A percentile compares a stretch with the other conserved stretches of the same genome.
Evolutionary conservation across 2,329 filamentous ascomycete species (phyloP).

Genomic region (Grosmannia huntii): DNA sequence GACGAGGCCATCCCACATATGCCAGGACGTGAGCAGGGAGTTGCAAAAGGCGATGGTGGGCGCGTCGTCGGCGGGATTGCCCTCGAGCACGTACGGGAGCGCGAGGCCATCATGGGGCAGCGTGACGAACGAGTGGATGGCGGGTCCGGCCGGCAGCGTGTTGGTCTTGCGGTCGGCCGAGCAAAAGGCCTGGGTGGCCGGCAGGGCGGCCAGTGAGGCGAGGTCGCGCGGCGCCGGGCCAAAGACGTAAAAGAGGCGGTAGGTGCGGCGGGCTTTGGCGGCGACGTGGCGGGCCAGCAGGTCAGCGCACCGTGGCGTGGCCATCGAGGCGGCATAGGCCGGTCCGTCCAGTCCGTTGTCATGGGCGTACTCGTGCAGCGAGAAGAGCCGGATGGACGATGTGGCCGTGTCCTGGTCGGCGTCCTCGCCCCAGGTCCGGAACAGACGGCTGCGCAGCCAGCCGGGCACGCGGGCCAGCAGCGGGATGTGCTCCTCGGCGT

Average conservation of each 20-base stretch:
- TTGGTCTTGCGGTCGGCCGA: constrained; percentile 41
- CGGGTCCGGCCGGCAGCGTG: constrained; percentile 38
- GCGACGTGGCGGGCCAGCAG: constrained; percentile 47
- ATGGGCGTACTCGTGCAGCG: constrained; percentile 60
- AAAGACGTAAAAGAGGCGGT: constrained; percentile 68
- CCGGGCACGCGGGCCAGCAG: constrained; percentile 64
- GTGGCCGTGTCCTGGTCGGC: constrained; percentile 25
- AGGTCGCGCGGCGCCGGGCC: constrained; percentile 62
- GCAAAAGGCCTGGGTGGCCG: constrained; percentile 33
- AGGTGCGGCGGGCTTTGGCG: constrained; percentile 44
- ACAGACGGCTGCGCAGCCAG: constrained; percentile 63
- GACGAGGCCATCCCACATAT: constrained; percentile 72
- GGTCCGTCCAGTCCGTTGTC: constrained; percentile 53
- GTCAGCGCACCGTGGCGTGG: constrained; percentile 47
- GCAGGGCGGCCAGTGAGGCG: constrained; percentile 36
- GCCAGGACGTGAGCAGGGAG: constrained; percentile 63
- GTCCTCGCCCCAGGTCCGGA: constrained; percentile 53
- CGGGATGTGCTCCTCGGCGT: constrained; percentile 58
- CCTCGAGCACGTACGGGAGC: constrained; percentile 65
- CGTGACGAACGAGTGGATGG: constrained; percentile 55
- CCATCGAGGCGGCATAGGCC: constrained; percentile 49
- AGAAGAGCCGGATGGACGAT: constrained; percentile 44
- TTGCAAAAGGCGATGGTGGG: constrained; percentile 67
- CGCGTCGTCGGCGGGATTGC: constrained; percentile 50
- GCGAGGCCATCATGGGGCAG: constrained; percentile 55